phyloP scores from a whole-genome alignment of 2,329 filamentous ascomycete genomes.

The Xylariomycetidae sp. region DNA sequence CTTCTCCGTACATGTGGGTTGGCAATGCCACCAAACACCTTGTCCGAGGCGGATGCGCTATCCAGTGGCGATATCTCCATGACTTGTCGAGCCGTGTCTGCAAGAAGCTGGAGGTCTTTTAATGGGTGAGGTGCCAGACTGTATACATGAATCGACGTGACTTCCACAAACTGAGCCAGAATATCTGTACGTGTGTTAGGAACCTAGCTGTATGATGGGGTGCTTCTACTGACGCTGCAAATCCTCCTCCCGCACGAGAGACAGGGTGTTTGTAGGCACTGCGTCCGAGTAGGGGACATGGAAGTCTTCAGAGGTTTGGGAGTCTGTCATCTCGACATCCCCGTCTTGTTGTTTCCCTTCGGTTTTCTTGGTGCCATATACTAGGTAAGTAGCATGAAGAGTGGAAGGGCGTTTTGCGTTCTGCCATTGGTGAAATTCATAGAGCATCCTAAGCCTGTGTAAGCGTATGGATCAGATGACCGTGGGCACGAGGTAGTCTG shows the following conservation, averaged over 20 bases:
- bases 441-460: conserved; percentile 63
- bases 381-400: conserved; percentile 87
- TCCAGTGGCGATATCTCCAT: conserved; percentile 48
- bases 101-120: conserved; percentile 65
- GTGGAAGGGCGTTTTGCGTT: conserved; percentile 67
- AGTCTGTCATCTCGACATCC: conserved; percentile 67
- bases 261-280: conserved; percentile 51
- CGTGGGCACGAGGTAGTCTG: too few relatives aligned
- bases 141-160: conserved; percentile 80
- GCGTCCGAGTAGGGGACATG: conserved; percentile 37
- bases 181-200: conserved; percentile 42
- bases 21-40: conserved; percentile 65
- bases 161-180: conserved; percentile 62
- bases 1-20: conserved; percentile 61
- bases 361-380: conserved; percentile 61
- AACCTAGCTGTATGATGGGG: background rate
- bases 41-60: conserved; percentile 52
- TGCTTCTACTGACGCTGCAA: conserved; percentile 53
- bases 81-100: conserved; percentile 62
- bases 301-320: conserved; percentile 44
- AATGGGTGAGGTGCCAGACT: conserved; percentile 68
- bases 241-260: conserved; percentile 66
- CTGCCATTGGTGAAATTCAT: conserved; percentile 74
- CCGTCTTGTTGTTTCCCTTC: conserved; percentile 39
- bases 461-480: too few relatives aligned